A percentile compares a stretch with the other conserved stretches of the same genome.
Evolutionary conservation across 768 basidiomycete genomes (phyloP).

Genomic region (Agaricus blazei): DNA sequence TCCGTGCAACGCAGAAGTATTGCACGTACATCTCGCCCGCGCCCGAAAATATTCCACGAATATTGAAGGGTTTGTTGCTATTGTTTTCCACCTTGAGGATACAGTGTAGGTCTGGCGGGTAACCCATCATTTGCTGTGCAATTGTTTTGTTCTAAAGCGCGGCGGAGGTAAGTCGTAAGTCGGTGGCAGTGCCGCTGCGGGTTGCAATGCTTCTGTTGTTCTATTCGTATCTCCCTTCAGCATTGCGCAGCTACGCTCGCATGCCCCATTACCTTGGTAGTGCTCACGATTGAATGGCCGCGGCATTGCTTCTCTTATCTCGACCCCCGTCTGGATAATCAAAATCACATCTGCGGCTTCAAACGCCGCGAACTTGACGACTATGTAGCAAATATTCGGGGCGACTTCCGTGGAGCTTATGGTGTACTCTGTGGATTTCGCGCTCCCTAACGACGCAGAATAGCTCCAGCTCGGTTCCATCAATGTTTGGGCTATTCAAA

Average conservation of each 20-base stretch:
- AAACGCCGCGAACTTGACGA: too few species aligned
- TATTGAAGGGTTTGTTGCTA: constrained; percentile 8
- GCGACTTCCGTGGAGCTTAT: neutral
- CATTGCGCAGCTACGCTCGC: too few species aligned
- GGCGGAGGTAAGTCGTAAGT: neutral
- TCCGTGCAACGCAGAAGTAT: neutral
- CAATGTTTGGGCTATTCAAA: neutral
- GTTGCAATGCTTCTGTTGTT: too few species aligned
- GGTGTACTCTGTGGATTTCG: neutral
- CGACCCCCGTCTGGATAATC: too few species aligned
- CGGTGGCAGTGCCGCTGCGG: neutral
- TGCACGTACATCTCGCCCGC: constrained; percentile 20
- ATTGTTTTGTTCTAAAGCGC: neutral
- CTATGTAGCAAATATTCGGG: neutral
- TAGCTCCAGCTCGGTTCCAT: neutral
- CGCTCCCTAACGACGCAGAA: neutral
- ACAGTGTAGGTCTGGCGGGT: constrained; percentile 1
- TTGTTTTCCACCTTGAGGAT: constrained; percentile 23
- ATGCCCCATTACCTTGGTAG: too few species aligned
- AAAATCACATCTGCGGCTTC: too few species aligned
- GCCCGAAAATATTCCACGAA: constrained; percentile 16
- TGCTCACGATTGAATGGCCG: too few species aligned
- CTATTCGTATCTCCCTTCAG: too few species aligned
- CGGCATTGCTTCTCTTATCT: too few species aligned
- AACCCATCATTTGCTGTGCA: neutral